Conservation (phyloP, 192 early-diverging fungal genomes). For the Mortierella alpina region DNA sequence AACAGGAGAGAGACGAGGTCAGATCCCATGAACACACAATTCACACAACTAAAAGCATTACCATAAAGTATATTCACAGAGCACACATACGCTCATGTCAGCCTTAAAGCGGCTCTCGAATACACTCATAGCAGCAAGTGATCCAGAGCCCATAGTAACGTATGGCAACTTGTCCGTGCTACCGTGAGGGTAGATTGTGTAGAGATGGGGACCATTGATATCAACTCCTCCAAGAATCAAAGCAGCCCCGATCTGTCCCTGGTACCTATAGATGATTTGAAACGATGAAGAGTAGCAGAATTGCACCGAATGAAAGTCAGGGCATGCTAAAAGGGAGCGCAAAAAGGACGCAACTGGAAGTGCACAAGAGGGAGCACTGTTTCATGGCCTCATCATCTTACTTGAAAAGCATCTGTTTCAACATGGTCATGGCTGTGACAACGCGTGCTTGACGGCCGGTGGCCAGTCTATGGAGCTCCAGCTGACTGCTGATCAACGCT, state of each 20-base stretch:
- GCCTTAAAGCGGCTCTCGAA: slow-evolving; percentile 90
- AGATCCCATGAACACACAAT: neutral
- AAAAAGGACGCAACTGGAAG: neutral
- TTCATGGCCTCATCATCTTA: slow-evolving; percentile 26
- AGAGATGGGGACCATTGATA: slow-evolving; percentile 89
- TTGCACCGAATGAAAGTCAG: neutral
- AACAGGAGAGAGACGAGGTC: neutral
- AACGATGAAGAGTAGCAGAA: neutral
- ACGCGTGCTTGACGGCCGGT: slow-evolving; percentile 92
- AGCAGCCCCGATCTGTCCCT: slow-evolving; percentile 95
- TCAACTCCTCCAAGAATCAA: slow-evolving; percentile 96
- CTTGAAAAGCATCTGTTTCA: slow-evolving; percentile 97
- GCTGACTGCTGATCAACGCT: slow-evolving; percentile 89
- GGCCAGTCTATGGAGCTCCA: slow-evolving; percentile 91
- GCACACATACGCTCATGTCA: slow-evolving; percentile 73
- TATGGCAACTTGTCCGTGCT: slow-evolving; percentile 96
- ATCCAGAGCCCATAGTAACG: slow-evolving; percentile 96
- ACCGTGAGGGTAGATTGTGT: slow-evolving; percentile 93
- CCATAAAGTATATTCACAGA: neutral
- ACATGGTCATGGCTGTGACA: slow-evolving; percentile 94
- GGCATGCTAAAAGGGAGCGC: neutral
- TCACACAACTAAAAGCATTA: neutral
- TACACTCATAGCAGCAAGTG: slow-evolving; percentile 94
- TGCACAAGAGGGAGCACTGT: neutral
- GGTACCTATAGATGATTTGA: slow-evolving; percentile 70